Percentiles rank a stretch among this genome's conserved stretches.
Conservation (phyloP, 192 early-diverging fungal genomes). For the Coemansia sp. region DNA sequence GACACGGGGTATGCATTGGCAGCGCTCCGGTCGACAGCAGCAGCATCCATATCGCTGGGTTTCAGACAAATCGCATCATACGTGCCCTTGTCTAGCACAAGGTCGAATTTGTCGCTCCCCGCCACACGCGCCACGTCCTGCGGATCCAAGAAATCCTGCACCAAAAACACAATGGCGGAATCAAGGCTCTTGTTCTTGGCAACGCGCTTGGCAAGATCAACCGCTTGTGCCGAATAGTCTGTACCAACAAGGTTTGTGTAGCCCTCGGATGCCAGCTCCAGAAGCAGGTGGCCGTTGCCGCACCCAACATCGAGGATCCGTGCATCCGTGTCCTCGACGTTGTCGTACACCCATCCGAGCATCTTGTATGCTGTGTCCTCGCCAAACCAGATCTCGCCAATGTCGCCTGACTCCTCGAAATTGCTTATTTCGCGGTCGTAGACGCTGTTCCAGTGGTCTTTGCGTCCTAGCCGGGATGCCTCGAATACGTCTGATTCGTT, state of each 20-base stretch:
- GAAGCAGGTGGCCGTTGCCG: conserved; percentile 89
- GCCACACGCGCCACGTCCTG: conserved; percentile 49
- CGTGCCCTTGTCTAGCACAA: conserved; percentile 91
- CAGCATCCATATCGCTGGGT: conserved; percentile 47
- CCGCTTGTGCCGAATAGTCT: conserved; percentile 82
- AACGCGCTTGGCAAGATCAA: conserved; percentile 72
- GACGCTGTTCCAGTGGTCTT: conserved; percentile 77
- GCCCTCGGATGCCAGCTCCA: conserved; percentile 70
- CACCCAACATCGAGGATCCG: conserved; percentile 85
- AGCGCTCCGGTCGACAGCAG: conserved; percentile 55
- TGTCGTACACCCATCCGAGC: conserved; percentile 78
- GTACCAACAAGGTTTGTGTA: conserved; percentile 77
- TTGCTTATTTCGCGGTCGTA: conserved; percentile 81
- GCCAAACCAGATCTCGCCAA: conserved; percentile 94
- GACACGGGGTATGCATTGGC: conserved; percentile 59
- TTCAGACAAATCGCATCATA: conserved; percentile 89
- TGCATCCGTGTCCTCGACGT: conserved; percentile 24
- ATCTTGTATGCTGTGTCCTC: conserved; percentile 82
- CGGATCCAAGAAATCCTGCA: conserved; percentile 63
- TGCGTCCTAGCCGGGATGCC: conserved; percentile 49
- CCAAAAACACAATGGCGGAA: conserved; percentile 56
- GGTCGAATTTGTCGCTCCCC: conserved; percentile 40
- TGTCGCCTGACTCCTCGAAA: conserved; percentile 82
- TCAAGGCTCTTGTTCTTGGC: conserved; percentile 50
- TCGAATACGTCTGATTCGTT: conserved; percentile 12